Evolutionary conservation across 129 eudicot species (phyloP), one percentile per base, ranked within the genome.

Genomic region (Gnaphalium uliginosum): DNA sequence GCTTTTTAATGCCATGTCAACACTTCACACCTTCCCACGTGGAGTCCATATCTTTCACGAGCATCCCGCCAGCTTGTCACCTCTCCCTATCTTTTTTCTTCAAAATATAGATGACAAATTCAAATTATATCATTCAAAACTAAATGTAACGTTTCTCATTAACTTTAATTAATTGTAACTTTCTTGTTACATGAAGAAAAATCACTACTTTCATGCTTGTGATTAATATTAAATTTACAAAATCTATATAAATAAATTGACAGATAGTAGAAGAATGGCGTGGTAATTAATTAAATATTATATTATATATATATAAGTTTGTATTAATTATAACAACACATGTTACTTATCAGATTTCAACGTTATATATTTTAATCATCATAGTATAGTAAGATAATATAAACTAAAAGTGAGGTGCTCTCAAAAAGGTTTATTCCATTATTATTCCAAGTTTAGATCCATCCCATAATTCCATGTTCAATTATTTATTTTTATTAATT

Each of bases 1-100:
- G 29, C 76, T 78, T 78, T 60, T 69, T 25, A 15, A 22, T 30
- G 63, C 82, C 82, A 78, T 66, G 76, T 78, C 82, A 78, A 22
- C 77, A 2, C 24, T 48, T 13, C 62, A 11, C 7, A 26, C 32
- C 68, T 4, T 22, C 71, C 82, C 82, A 70, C 82, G 82, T 78
- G 82, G 82, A 39, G 46, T 39, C 46, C 46, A 39, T 39, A 39
- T 39, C 46, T 39, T 51, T 37, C 82, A 78, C 71, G 76, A 70
- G 82, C 56, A 21, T 69, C 27, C 25, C 53, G 71, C 76, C 76
- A 60, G 15, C 39, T 51, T 69, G 68, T 69, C 76, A 69, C 54
- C 69, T 24, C 10, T 39, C 67, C 51, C 46, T 7, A 39, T 8
- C 46, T 9, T 9, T 33, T 35, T 39, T 39, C 14, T 8, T 2